A percentile compares a stretch with the other conserved stretches of the same genome.
Conservation (phyloP, 768 basidiomycete genomes). For the Pulveroboletus sp. region DNA sequence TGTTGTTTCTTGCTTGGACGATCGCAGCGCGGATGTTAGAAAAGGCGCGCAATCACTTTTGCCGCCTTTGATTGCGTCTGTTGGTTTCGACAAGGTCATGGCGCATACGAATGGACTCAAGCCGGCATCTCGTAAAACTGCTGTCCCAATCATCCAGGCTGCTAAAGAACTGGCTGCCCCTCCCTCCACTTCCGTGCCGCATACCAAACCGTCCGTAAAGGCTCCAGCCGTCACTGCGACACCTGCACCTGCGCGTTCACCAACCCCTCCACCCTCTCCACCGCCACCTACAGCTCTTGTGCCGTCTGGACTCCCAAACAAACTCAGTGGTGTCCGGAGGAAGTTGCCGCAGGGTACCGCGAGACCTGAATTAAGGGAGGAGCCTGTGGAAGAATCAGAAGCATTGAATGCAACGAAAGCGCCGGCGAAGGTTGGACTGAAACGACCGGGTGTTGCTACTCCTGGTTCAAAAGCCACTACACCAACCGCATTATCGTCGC, state of each 20-base stretch:
- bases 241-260: constrained; percentile 23
- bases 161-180: constrained; percentile 53
- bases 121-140: constrained; percentile 83
- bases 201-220: constrained; percentile 30
- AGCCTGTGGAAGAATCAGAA: constrained; percentile 39
- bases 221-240: constrained; percentile 16
- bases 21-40: constrained; percentile 86
- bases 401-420: constrained; percentile 28
- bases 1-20: constrained; percentile 80
- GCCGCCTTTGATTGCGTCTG: constrained; percentile 66
- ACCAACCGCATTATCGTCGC: constrained; percentile 30
- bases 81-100: constrained; percentile 84
- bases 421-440: constrained; percentile 40
- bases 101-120: constrained; percentile 85
- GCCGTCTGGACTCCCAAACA: constrained; percentile 32
- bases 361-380: constrained; percentile 44
- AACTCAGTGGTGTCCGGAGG: constrained; percentile 65
- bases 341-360: constrained; percentile 63
- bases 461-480: constrained; percentile 31
- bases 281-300: constrained; percentile 39
- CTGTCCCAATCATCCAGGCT: constrained; percentile 85
- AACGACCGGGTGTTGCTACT: constrained; percentile 40
- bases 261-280: constrained; percentile 45
- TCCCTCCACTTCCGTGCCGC: constrained; percentile 25
- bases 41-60: constrained; percentile 86